phyloP scores from a whole-genome alignment of 805 yeast species.

The Cyberlindnera mycetangii region DNA sequence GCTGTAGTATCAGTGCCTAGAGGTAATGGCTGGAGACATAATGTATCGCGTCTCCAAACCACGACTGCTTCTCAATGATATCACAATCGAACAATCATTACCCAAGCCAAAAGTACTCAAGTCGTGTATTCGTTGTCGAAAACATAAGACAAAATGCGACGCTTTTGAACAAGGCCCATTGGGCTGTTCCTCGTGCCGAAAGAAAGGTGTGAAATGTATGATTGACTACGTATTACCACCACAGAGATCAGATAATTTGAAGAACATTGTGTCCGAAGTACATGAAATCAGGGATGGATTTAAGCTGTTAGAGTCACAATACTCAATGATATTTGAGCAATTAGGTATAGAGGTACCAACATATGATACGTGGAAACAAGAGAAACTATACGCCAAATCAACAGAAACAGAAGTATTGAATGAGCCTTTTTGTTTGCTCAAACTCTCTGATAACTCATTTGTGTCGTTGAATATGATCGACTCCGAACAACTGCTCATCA shows the following conservation, averaged over 20 bases:
- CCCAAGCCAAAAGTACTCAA: conserved; percentile 44
- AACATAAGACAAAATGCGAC: conserved; percentile 66
- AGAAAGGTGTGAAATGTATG: conserved; percentile 48
- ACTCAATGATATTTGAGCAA: conserved; percentile 10
- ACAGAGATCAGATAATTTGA: conserved; percentile 33
- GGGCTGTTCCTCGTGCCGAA: conserved; percentile 56
- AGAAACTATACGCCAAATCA: conserved; percentile 3
- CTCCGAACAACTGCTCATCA: conserved; percentile 11
- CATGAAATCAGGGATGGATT: conserved; percentile 15
- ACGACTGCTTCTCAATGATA: conserved; percentile 6
- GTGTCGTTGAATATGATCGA: conserved; percentile 10
- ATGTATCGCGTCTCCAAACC: conserved; percentile 8
- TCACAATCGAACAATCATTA: conserved; percentile 13
- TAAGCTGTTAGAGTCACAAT: conserved; percentile 12
- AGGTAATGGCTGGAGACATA: too few species aligned
- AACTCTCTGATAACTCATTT: conserved; percentile 12
- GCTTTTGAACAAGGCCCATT: conserved; percentile 48
- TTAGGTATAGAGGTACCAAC: conserved; percentile 16
- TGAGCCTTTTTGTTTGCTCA: conserved; percentile 12
- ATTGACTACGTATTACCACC: conserved; percentile 55
- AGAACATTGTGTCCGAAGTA: conserved; percentile 22
- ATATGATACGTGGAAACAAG: conserved; percentile 21
- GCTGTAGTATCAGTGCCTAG: too few species aligned
- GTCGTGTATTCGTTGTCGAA: conserved; percentile 62
- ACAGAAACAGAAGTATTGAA: too few species aligned